A percentile compares a stretch with the other conserved stretches of the same genome.
Conservation (phyloP, 176 grass and related monocot species). For the Raddia distichophylla region DNA sequence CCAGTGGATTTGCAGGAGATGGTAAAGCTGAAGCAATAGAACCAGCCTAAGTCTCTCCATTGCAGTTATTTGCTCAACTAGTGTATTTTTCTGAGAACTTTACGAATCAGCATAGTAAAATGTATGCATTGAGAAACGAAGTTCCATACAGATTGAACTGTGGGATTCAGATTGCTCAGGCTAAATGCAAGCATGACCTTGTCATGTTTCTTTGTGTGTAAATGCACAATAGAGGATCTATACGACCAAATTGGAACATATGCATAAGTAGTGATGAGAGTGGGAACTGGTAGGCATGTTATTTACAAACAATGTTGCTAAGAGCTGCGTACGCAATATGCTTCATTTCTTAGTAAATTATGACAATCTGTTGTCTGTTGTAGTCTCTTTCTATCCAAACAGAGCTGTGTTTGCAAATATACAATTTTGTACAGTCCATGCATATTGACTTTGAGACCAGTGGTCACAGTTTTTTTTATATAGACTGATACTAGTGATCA, state of each 20-base stretch:
- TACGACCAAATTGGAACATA: slow-evolving; percentile 12
- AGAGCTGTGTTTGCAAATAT: not conserved
- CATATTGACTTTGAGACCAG: not conserved
- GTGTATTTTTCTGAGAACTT: not conserved
- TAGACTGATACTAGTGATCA: not conserved
- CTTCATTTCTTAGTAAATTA: slow-evolving; percentile 27
- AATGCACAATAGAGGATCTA: slow-evolving; percentile 21
- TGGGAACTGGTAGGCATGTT: not conserved
- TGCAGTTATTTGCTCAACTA: slow-evolving; percentile 29
- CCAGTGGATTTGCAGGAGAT: slow-evolving; percentile 66
- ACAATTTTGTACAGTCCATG: slow-evolving; percentile 10
- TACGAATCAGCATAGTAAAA: not conserved
- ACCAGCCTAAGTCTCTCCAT: slow-evolving; percentile 31
- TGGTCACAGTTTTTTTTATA: not conserved
- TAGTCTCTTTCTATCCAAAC: slow-evolving; percentile 2
- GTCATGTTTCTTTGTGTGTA: not conserved
- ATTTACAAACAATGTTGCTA: not conserved
- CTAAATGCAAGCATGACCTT: slow-evolving; percentile 8
- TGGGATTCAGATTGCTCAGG: slow-evolving; percentile 4
- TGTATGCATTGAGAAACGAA: slow-evolving; percentile 18
- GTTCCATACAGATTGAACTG: not conserved
- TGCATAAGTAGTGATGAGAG: not conserved
- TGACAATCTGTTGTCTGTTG: not conserved
- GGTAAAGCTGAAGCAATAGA: slow-evolving; percentile 54
- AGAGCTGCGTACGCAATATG: not conserved